Evolutionary conservation across 1,284 basidiomycete genomes (phyloP), one percentile per base, ranked within the genome.

Genomic region (Ceratobasidium sp.): DNA sequence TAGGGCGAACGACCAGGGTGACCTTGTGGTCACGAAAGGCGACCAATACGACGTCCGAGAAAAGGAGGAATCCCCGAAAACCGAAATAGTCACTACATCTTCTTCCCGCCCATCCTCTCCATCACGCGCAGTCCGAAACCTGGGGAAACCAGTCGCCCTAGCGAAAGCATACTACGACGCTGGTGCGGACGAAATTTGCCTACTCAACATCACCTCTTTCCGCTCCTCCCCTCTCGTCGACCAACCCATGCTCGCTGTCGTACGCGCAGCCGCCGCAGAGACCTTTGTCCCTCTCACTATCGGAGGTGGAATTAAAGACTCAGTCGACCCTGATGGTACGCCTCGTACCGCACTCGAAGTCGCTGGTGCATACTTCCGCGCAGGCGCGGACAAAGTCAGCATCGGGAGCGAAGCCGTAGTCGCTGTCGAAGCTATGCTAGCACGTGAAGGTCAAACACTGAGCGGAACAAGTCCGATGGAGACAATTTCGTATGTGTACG

Each of bases 161-260:
- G 93, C 97, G 1, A 87, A 87, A 61, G 88, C 89, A 74, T 99
- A 99, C 84, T 98, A 93, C 82, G 82, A 85, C 18, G 88, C 91
- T 58, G 97, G 96, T 41, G 98, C 98, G 57, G 98, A 99, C 83
- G 98, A 99, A 82, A 86, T 99, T 61, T 97, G 95, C 79, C 91
- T 99, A 78, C 90, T 99, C 80, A 99, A 99, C 84, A 99, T 99
- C 85, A 99, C 98, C 8, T 98, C 96, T 71, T 99, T 99, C 89
- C 93, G 98, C 74, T 92, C 94, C 76, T 98, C 95, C 7, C 96
- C 98, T 0, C 86, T 99, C 50, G 90, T 87, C 69, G 98, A 99
- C 82, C 98, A 99, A 82, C 98, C 98, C 0, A 99, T 99, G 98
- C 88, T 99, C 70, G 91, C 94, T 54, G 93, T 99, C 77, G 94